Percentiles rank a stretch among this genome's conserved stretches.
phyloP scores from a whole-genome alignment of 2,329 filamentous ascomycete species.

The Coleophoma crateriformis region DNA sequence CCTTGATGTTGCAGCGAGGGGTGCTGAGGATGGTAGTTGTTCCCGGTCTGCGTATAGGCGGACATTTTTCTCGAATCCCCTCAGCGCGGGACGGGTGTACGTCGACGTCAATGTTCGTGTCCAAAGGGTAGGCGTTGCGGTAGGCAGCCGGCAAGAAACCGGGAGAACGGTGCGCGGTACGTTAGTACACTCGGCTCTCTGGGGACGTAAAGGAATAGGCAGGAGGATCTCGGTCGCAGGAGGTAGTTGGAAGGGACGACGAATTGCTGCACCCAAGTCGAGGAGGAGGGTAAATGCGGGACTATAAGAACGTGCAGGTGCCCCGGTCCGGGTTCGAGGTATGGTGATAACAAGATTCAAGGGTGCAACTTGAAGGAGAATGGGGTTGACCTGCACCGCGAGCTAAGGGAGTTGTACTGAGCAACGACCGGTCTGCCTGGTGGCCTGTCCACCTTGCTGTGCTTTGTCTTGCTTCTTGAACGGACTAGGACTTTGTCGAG shows the following conservation, averaged over 20 bases:
- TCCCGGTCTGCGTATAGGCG: slow-evolving; percentile 8
- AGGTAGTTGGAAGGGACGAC: not conserved
- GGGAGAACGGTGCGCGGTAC: slow-evolving; percentile 5
- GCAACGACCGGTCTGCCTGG: no score
- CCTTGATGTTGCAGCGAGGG: slow-evolving; percentile 4
- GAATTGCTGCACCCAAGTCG: not conserved
- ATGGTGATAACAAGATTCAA: no score
- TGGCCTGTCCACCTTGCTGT: no score
- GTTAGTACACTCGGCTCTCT: no score
- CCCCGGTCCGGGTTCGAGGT: not conserved
- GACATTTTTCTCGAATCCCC: slow-evolving; percentile 7
- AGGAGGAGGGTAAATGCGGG: not conserved
- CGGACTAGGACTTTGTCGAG: no score
- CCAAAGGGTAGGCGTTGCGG: not conserved
- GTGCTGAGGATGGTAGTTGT: slow-evolving; percentile 4
- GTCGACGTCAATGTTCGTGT: not conserved
- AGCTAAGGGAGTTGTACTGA: no score
- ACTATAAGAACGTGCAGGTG: not conserved
- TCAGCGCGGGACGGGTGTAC: no score
- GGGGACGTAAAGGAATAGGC: no score
- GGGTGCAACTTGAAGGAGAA: no score
- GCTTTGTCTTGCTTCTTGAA: no score
- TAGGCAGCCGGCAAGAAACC: slow-evolving; percentile 13
- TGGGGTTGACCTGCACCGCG: no score
- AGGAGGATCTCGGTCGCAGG: not conserved